Evolutionary conservation across 2,329 filamentous ascomycete species (phyloP).

Genomic region (Emergomyces africanus): DNA sequence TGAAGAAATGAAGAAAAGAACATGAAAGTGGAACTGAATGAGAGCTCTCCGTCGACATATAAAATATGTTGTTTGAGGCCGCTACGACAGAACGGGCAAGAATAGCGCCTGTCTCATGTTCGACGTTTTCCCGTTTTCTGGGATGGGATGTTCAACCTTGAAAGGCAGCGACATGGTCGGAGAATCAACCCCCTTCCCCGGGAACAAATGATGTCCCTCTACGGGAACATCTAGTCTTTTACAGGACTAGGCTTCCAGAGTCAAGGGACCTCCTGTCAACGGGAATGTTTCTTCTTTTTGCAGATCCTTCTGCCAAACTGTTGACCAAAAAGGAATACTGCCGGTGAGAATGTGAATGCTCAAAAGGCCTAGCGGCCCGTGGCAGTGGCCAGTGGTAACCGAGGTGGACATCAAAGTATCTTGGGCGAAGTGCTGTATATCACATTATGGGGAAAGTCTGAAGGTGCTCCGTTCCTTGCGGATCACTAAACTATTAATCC

Average conservation of each 20-base stretch:
- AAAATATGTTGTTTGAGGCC: background rate
- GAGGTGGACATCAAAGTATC: background rate
- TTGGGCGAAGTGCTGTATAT: background rate
- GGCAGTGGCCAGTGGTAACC: background rate
- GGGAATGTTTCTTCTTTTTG: background rate
- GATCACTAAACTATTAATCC: background rate
- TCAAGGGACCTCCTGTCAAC: background rate
- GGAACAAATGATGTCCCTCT: background rate
- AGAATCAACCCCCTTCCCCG: background rate
- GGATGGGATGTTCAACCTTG: background rate
- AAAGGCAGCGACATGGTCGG: background rate
- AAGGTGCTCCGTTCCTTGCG: background rate
- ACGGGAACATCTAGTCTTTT: background rate
- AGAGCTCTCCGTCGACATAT: background rate
- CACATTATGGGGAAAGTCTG: background rate
- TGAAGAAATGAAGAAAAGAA: background rate
- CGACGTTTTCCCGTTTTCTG: background rate
- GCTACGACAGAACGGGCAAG: background rate
- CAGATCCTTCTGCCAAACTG: background rate
- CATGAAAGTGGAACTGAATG: background rate
- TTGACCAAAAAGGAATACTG: background rate
- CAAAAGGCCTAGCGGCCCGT: background rate
- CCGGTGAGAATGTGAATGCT: background rate
- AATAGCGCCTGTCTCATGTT: background rate
- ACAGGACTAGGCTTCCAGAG: background rate